Evolutionary conservation across 805 yeast species (phyloP).

Genomic region (Nakazawaea anatomiae): DNA sequence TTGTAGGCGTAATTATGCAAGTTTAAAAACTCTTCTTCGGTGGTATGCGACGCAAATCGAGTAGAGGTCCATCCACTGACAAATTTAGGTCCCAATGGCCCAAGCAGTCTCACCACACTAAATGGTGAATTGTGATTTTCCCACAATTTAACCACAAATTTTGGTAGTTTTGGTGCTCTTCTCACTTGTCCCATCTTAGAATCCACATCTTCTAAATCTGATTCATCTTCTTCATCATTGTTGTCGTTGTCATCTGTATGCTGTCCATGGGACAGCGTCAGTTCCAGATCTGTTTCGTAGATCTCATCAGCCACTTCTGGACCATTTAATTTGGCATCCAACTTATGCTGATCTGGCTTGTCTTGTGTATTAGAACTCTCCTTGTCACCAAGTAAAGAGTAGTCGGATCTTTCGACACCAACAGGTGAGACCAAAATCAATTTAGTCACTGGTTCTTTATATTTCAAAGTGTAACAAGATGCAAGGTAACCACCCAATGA

Average conservation of each 20-base stretch:
- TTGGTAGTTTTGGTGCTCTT: constrained; percentile 25
- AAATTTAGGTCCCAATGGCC: constrained; percentile 48
- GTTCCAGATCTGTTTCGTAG: constrained; percentile 15
- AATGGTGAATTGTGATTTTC: constrained; percentile 49
- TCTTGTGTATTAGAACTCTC: constrained; percentile 7
- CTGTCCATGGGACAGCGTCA: not conserved
- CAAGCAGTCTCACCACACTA: constrained; percentile 38
- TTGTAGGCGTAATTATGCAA: constrained; percentile 52
- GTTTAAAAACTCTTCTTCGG: constrained; percentile 26
- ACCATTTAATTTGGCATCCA: constrained; percentile 1
- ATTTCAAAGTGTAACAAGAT: constrained; percentile 53
- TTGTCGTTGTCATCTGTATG: not conserved
- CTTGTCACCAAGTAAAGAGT: constrained; percentile 27
- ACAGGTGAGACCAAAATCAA: constrained; percentile 67
- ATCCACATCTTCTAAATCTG: constrained; percentile 12
- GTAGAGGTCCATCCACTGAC: constrained; percentile 51
- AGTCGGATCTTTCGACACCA: constrained; percentile 65
- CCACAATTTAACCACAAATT: constrained; percentile 43
- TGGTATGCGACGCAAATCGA: constrained; percentile 29
- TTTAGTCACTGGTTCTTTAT: constrained; percentile 39
- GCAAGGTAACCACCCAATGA: constrained; percentile 77
- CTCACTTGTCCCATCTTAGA: constrained; percentile 9
- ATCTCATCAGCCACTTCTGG: constrained; percentile 16
- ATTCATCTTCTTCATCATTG: not conserved
- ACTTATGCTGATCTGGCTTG: constrained; percentile 2